Base-by-base conservation (phyloP, 345 rosid species). In the Erysimum cheiranthoides region DNA sequence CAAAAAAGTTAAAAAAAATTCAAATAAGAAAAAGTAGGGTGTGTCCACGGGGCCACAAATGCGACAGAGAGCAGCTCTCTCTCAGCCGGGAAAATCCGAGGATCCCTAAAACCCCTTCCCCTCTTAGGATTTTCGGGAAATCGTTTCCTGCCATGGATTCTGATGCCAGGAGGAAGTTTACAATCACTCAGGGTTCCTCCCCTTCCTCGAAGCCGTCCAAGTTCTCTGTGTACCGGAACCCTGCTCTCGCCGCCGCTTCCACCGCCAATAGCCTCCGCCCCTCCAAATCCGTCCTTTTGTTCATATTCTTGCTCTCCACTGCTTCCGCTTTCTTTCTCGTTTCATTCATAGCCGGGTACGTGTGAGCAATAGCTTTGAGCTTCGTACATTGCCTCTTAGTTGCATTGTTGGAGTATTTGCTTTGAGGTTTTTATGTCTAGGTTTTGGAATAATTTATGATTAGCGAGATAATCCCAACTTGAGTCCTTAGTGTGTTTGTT, bases 161-260 rank as follows among this genome's bases (percentile, higher is more conserved):
- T 45, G 49, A 47, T 69, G 50, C 58, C 43, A 74, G 70, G 71
- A 70, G 70, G 62, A 74, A 59, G 57, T 46, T 39, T 7, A 10
- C 4, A 31, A 40, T 10, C 40, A 30, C 62, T 6, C 73, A 66
- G 68, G 75, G 36, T 16, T 70, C 86, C 10, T 70, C 86, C 17
- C 71, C 86, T 35, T 73, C 85, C 8, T 71, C 70, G 45, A 82
- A 82, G 79, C 75, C 91, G 13, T 66, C 85, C 12, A 90, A 87
- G 85, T 94, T 94, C 83, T 40, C 87, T 0, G 98, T 86, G 58
- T 90, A 94, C 77, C 89, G 82, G 85, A 92, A 92, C 84, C 93
- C 95, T 27, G 82, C 84, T 38, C 81, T 94, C 4, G 80, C 96
- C 31, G 88, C 93, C 30, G 95, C 96, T 38, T 80, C 90, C n/a